Evolutionary conservation across 441 rosid genomes (phyloP), one percentile per base, ranked within the genome.

Genomic region (Populus hybrid): DNA sequence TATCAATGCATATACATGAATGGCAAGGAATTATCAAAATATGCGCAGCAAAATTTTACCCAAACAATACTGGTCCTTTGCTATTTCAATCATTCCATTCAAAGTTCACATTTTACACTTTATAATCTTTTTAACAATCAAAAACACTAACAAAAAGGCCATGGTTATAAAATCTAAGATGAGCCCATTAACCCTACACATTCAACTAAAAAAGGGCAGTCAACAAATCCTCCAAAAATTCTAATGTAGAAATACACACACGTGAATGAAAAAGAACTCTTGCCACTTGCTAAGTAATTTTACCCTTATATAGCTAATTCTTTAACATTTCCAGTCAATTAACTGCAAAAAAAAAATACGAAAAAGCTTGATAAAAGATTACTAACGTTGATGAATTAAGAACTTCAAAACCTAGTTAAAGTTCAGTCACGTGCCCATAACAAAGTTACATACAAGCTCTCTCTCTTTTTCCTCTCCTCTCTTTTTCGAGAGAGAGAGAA

Each of bases 401-500:
- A 53, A 53, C 61, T 53, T 53, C 61, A 53, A 53, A 53, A 53
- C 61, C 21, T 53, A 53, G 61, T 16, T 1, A 53, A 18, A 16
- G 21, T 6, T 10, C 35, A 12, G 69, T 9, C 33, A 26, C 69
- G 9, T 65, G 18, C 69, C 33, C 31, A 16, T 24, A 11, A 23
- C 18, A 71, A 24, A 11, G 33, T 42, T 11, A 42, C 23, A 33
- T 4, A 31, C 2, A 71, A 14, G 14, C 14, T 1, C 28, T 16
- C 31, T 6, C n/a, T 18, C 18, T 6, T 33, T 53, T 53, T 53
- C 61, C 7, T 5, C 14, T 42, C 50, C 50, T 42, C 14, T 42
- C 50, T 42, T n/a, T n/a, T n/a, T n/a, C n/a, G 66, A 69, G 50
- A 69, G 35, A 68, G 69, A 68, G 63, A 38, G 68, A 35, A 2